Base-by-base conservation (phyloP, 2,329 filamentous ascomycete genomes). In the Diaporthe sp. region DNA sequence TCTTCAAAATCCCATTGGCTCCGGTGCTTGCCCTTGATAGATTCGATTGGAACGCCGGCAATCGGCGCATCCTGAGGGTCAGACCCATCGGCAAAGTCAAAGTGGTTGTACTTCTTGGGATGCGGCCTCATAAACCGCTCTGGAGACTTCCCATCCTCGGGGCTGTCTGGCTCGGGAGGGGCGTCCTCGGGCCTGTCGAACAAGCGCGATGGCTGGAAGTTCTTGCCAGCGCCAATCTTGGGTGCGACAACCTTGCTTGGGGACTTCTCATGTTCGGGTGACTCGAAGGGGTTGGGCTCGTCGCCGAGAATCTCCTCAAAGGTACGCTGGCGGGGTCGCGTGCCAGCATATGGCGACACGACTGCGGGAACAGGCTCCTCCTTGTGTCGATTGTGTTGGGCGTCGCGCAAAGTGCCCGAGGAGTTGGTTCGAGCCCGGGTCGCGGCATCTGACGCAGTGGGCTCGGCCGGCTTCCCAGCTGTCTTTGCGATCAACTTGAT, bases 1-100 rank as follows among this genome's bases (percentile, higher is more conserved):
- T 98, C 95, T 75, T 94, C 91, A 83, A 98, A 98, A 65, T 92
- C 91, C 95, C 96, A 98, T 76, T 94, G 92, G 77, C 92, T 92
- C 74, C 88, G 86, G 81, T 94, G 92, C 85, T 93, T 94, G 71
- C 88, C 86, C 80, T 88, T 89, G 75, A 84, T 82, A 32, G 81
- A 81, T 70, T 88, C 82, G 30, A 84, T 80, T 4, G 83, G 78
- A 10, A 83, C 78, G 69, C 82, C 84, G n/a, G 85, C 81, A 76
- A 85, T 80, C 19, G 87, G 84, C 25, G 83, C 83, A 68, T 90
- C 87, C 75, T 85, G 83, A 22, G 86, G 84, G 72, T 91, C 88
- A 27, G 86, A 88, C 68, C 91, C 92, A 77, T 95, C 92, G 73
- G 89, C 91, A 80, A 97, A 94, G 75, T 95, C 92, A 81, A 97